A percentile compares a stretch with the other conserved stretches of the same genome.
These are phyloP conservation scores for Plasmodiophora brassicae DNA, from an alignment of 208 protist genomes.

Conservation along the genomic window DNA sequence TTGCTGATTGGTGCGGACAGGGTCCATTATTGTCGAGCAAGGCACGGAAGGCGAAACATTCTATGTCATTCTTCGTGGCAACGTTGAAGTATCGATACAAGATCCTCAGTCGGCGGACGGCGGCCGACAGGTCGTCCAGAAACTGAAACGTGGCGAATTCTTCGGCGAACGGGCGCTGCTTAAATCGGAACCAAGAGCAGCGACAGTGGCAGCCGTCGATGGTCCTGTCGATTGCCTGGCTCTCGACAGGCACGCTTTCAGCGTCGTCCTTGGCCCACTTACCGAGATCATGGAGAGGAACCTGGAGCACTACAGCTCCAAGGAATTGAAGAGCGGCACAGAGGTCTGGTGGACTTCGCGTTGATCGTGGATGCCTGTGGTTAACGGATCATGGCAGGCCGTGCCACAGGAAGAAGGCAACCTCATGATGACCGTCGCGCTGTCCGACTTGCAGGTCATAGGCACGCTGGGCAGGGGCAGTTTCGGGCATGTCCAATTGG, in stretches of 20 bases:
- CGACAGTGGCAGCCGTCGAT: neutral
- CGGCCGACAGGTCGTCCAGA: neutral
- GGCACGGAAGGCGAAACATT: neutral
- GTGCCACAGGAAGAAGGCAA: neutral
- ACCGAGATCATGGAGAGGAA: neutral
- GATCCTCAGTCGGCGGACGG: neutral
- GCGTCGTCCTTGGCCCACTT: neutral
- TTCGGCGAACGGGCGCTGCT: slow-evolving; percentile 22
- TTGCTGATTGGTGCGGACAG: no score
- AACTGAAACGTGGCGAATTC: neutral
- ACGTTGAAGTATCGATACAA: neutral
- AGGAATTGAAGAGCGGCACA: neutral
- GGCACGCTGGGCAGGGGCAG: slow-evolving; percentile 17
- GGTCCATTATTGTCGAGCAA: neutral
- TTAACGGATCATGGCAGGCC: no score
- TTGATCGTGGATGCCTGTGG: no score
- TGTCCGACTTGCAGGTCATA: slow-evolving; percentile 15
- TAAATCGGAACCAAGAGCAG: neutral
- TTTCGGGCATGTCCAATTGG: slow-evolving; percentile 41
- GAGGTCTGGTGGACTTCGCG: no score
- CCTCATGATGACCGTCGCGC: neutral
- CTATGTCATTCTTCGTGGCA: slow-evolving; percentile 1
- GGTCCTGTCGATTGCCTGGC: neutral
- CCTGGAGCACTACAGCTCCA: neutral
- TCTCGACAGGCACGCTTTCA: neutral